Evolutionary conservation across 345 rosid genomes (phyloP).

Genomic region (Rhodamnia argentea): DNA sequence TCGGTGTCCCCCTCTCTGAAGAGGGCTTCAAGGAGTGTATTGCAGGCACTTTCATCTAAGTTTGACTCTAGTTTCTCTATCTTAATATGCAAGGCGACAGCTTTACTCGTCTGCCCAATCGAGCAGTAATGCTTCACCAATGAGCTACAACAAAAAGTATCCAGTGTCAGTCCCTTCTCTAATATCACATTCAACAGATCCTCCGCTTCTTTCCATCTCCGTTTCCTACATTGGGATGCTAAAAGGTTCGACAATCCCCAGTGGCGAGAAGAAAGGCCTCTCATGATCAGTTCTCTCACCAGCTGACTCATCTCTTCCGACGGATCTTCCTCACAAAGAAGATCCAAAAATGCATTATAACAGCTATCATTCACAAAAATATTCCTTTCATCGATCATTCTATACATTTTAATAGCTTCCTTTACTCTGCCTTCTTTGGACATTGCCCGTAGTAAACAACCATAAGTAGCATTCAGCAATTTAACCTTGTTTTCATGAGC

Average conservation of each 20-base stretch:
- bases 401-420: conserved; percentile 38
- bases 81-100: conserved; percentile 30
- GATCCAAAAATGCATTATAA: conserved; percentile 32
- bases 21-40: conserved; percentile 33
- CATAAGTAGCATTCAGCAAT: conserved; percentile 30
- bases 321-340: conserved; percentile 30
- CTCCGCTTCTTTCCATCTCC: conserved; percentile 45
- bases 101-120: conserved; percentile 35
- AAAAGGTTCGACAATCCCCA: conserved; percentile 29
- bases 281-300: conserved; percentile 32
- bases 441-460: conserved; percentile 38
- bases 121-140: conserved; percentile 47
- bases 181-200: conserved; percentile 36
- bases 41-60: conserved; percentile 39
- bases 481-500: conserved; percentile 22
- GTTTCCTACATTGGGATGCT: conserved; percentile 26
- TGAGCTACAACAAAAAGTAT: conserved; percentile 28
- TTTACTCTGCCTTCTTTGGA: conserved; percentile 33
- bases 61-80: conserved; percentile 36
- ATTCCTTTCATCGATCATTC: conserved; percentile 16
- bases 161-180: conserved; percentile 39
- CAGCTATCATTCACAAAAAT: conserved; percentile 25
- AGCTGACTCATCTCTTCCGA: conserved; percentile 21
- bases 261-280: conserved; percentile 33
- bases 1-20: conserved; percentile 27